Conservation (phyloP, 257 asterid species). For the Forsythia viridissima region DNA sequence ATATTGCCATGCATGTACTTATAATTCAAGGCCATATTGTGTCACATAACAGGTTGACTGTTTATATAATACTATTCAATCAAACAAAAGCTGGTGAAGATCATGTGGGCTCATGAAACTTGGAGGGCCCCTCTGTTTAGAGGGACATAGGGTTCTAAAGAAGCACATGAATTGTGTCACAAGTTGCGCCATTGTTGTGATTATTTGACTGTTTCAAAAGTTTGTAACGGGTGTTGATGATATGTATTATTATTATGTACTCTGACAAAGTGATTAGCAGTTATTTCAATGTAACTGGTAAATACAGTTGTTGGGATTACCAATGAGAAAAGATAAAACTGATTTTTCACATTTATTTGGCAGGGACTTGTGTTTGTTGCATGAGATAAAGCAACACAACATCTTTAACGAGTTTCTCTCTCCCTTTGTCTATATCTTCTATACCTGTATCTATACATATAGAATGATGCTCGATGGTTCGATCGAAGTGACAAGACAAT, state of each 20-base stretch:
- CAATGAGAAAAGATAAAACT: background rate
- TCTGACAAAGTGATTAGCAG: background rate
- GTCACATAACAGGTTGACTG: background rate
- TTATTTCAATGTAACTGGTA: background rate
- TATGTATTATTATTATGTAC: too few relatives aligned
- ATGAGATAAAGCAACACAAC: background rate
- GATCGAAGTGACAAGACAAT: background rate
- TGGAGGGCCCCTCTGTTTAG: too few relatives aligned
- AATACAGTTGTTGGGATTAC: background rate
- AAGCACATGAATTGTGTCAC: background rate
- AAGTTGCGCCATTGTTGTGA: background rate
- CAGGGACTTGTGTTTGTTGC: background rate
- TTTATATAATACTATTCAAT: background rate
- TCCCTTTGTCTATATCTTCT: background rate
- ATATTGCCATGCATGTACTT: slow-evolving; percentile 25
- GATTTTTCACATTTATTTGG: background rate
- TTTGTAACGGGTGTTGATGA: background rate
- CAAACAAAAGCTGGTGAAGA: background rate
- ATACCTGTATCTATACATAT: background rate
- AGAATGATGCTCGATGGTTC: background rate
- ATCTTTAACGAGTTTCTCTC: background rate
- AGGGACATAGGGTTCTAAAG: background rate
- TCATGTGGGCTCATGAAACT: background rate
- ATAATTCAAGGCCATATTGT: slow-evolving; percentile 1
- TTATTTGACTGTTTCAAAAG: background rate